These are phyloP conservation scores for Sclerotiophoma versabilis DNA, from an alignment of 2,329 filamentous ascomycete species.

Conservation along the genomic window DNA sequence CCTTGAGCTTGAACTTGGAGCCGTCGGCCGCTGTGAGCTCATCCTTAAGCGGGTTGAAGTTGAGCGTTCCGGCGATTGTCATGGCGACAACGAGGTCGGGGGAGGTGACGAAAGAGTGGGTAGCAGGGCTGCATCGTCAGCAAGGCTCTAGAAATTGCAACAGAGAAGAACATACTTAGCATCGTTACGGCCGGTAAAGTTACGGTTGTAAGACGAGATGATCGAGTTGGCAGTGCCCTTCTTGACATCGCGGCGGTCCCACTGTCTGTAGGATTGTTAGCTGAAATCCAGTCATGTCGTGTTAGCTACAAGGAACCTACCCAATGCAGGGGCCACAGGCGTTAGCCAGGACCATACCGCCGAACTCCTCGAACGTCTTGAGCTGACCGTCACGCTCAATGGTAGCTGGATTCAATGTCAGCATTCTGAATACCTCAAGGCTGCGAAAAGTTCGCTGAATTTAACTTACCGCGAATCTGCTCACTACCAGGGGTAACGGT, in stretches of 20 bases:
- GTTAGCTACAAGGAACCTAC: background rate
- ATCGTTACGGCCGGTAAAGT: slow-evolving; percentile 98
- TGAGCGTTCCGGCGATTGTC: slow-evolving; percentile 80
- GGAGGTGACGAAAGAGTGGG: slow-evolving; percentile 91
- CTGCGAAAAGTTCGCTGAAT: slow-evolving; percentile 41
- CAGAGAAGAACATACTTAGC: slow-evolving; percentile 63
- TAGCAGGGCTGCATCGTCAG: slow-evolving; percentile 58
- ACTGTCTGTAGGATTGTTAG: slow-evolving; percentile 62
- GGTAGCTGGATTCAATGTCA: slow-evolving; percentile 61
- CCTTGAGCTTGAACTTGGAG: slow-evolving; percentile 89
- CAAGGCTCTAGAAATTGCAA: background rate
- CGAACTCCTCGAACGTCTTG: slow-evolving; percentile 94
- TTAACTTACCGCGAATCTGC: slow-evolving; percentile 72
- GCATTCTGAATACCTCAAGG: slow-evolving; percentile 3
- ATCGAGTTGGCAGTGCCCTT: slow-evolving; percentile 97
- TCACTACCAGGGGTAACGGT: slow-evolving; percentile 96
- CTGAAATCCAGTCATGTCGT: slow-evolving; percentile 4
- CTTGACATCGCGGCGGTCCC: slow-evolving; percentile 91
- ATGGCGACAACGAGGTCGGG: slow-evolving; percentile 89
- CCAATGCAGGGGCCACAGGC: slow-evolving; percentile 73
- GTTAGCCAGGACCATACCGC: slow-evolving; percentile 92
- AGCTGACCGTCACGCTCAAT: slow-evolving; percentile 88
- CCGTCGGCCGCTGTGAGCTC: slow-evolving; percentile 60
- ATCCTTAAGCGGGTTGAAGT: slow-evolving; percentile 86
- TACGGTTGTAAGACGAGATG: slow-evolving; percentile 98